A percentile compares a stretch with the other conserved stretches of the same genome.
phyloP scores from a whole-genome alignment of 768 basidiomycete genomes.

The Mycena galopus region DNA sequence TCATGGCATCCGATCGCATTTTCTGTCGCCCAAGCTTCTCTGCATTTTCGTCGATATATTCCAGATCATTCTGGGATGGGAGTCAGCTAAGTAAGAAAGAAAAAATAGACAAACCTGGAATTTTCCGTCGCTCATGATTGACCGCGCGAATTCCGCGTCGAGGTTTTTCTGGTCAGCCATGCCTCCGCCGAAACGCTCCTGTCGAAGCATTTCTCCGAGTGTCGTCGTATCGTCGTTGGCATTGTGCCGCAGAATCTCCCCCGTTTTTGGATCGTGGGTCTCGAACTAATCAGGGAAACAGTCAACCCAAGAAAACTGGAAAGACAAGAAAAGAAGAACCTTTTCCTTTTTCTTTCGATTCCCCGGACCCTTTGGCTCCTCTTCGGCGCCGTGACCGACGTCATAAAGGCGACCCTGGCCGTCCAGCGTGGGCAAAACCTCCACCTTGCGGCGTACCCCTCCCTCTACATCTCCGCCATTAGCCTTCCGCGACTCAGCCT shows the following conservation, averaged over 20 bases:
- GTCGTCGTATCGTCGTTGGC: constrained; percentile 91
- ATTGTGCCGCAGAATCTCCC: constrained; percentile 90
- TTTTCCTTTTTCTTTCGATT: constrained; percentile 88
- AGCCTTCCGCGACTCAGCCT: constrained; percentile 69
- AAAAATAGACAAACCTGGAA: constrained; percentile 71
- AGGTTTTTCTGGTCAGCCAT: constrained; percentile 92
- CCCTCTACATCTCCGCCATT: constrained; percentile 58
- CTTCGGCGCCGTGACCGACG: constrained; percentile 83
- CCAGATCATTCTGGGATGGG: constrained; percentile 77
- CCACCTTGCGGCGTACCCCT: constrained; percentile 71
- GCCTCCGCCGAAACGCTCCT: constrained; percentile 92
- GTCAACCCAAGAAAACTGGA: constrained; percentile 10
- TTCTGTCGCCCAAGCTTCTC: constrained; percentile 93
- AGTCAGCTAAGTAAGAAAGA: neutral
- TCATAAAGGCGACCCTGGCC: constrained; percentile 90
- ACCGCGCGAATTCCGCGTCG: constrained; percentile 89
- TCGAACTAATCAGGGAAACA: constrained; percentile 68
- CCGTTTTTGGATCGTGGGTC: constrained; percentile 91
- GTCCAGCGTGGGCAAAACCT: constrained; percentile 92
- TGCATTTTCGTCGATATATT: constrained; percentile 97
- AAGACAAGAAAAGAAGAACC: constrained; percentile 53
- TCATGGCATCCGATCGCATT: constrained; percentile 97
- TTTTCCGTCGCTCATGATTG: constrained; percentile 89
- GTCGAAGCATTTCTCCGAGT: constrained; percentile 91
- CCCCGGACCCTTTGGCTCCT: constrained; percentile 64